phyloP scores from a whole-genome alignment of 495 filamentous ascomycete genomes.

The Staphylotrichum tortipilum region DNA sequence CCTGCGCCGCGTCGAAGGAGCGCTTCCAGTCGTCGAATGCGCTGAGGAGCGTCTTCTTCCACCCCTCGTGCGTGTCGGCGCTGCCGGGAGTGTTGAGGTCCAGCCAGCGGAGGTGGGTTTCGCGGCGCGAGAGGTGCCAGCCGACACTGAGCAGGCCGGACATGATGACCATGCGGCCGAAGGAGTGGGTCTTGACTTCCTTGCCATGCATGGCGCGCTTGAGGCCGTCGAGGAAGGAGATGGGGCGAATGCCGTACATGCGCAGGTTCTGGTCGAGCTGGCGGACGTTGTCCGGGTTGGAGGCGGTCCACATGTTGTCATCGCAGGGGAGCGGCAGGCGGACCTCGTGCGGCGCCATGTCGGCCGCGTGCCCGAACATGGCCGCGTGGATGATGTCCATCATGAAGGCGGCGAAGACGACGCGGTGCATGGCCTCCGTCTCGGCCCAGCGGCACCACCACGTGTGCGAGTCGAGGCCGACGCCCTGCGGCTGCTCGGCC shows the following conservation, averaged over 20 bases:
- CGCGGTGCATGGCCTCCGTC: conserved; percentile 81
- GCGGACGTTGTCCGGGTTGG: conserved; percentile 74
- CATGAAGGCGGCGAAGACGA: conserved; percentile 91
- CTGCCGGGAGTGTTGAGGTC: conserved; percentile 52
- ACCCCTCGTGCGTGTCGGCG: conserved; percentile 77
- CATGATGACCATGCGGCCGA: conserved; percentile 92
- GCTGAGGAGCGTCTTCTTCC: conserved; percentile 73
- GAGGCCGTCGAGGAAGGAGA: conserved; percentile 82
- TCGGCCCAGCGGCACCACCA: conserved; percentile 96
- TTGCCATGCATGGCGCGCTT: conserved; percentile 84
- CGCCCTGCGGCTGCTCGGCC: conserved; percentile 41
- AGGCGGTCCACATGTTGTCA: conserved; percentile 87
- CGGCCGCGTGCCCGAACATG: conserved; percentile 94
- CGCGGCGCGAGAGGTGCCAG: conserved; percentile 94
- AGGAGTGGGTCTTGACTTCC: conserved; percentile 80
- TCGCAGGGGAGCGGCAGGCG: conserved; percentile 90
- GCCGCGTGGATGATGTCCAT: conserved; percentile 91
- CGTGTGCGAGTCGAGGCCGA: conserved; percentile 60
- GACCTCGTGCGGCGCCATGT: conserved; percentile 95
- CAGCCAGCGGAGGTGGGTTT: conserved; percentile 83
- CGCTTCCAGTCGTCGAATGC: conserved; percentile 92
- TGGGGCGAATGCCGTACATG: conserved; percentile 74
- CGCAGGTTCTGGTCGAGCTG: conserved; percentile 73
- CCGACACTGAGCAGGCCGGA: conserved; percentile 84
- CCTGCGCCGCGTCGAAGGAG: conserved; percentile 73